phyloP scores from a whole-genome alignment of 73 alveolate genomes.

The Paramecium tetraurelia region DNA sequence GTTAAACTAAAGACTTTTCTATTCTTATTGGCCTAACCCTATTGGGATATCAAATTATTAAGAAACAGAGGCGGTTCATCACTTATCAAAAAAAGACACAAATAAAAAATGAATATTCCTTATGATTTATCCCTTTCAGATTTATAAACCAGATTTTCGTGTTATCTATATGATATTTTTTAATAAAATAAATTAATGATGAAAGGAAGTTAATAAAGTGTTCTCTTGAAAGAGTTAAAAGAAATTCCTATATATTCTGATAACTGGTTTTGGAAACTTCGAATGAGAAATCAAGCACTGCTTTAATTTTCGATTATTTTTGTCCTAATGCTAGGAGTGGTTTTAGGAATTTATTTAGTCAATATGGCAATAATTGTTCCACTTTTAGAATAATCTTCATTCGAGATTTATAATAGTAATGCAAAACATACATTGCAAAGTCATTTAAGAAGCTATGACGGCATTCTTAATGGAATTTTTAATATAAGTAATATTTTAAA shows the following conservation, averaged over 20 bases:
- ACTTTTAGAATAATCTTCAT: neutral
- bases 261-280: constrained; percentile 12
- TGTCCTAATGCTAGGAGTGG: neutral
- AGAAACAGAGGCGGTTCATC: neutral
- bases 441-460: constrained; percentile 11
- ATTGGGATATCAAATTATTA: neutral
- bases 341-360: constrained; percentile 1
- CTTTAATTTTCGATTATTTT: neutral
- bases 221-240: neutral
- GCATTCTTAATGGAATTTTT: neutral
- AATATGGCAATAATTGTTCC: constrained; percentile 22
- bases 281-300: constrained; percentile 10
- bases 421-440: neutral
- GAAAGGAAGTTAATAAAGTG: neutral
- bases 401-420: neutral
- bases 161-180: neutral
- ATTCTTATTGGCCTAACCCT: neutral
- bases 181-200: neutral
- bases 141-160: neutral
- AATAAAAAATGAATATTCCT: neutral
- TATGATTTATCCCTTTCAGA: neutral
- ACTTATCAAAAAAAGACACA: neutral
- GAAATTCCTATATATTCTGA: neutral
- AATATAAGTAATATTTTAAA: neutral
- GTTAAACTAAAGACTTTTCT: neutral